Conservation (phyloP, 805 yeast genomes). For the Blastobotrys peoriensis region DNA sequence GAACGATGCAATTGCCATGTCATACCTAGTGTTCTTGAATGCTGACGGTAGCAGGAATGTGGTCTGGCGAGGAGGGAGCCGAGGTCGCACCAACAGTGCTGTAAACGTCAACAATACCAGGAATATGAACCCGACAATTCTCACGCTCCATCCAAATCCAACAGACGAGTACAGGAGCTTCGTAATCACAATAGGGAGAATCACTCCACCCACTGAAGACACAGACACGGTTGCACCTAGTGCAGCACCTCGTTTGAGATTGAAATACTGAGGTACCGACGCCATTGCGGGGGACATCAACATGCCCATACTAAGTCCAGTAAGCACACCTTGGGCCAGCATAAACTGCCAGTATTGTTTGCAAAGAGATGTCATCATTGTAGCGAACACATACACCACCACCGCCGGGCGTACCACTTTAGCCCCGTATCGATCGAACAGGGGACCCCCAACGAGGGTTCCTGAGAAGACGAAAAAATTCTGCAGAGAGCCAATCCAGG, state of each 20-base stretch:
- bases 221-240: conserved; percentile 47
- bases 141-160: conserved; percentile 57
- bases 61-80: conserved; percentile 29
- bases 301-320: conserved; percentile 56
- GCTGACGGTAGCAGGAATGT: conserved; percentile 29
- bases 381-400: conserved; percentile 43
- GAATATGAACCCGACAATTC: conserved; percentile 47
- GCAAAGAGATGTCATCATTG: conserved; percentile 54
- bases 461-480: conserved; percentile 43
- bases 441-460: conserved; percentile 49
- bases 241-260: conserved; percentile 51
- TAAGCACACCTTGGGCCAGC: conserved; percentile 48
- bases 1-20: conserved; percentile 38
- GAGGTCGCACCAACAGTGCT: conserved; percentile 36
- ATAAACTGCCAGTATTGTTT: conserved; percentile 53
- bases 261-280: conserved; percentile 62
- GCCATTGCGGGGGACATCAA: conserved; percentile 57
- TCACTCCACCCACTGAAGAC: conserved; percentile 52
- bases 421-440: conserved; percentile 60
- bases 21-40: conserved; percentile 40
- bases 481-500: conserved; percentile 62
- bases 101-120: conserved; percentile 35
- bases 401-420: conserved; percentile 31
- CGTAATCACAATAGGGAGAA: conserved; percentile 50
- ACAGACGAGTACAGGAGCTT: conserved; percentile 39